Evolutionary conservation across 495 filamentous ascomycete genomes (phyloP), one percentile per base, ranked within the genome.

Genomic region (Daldinia bambusicola): DNA sequence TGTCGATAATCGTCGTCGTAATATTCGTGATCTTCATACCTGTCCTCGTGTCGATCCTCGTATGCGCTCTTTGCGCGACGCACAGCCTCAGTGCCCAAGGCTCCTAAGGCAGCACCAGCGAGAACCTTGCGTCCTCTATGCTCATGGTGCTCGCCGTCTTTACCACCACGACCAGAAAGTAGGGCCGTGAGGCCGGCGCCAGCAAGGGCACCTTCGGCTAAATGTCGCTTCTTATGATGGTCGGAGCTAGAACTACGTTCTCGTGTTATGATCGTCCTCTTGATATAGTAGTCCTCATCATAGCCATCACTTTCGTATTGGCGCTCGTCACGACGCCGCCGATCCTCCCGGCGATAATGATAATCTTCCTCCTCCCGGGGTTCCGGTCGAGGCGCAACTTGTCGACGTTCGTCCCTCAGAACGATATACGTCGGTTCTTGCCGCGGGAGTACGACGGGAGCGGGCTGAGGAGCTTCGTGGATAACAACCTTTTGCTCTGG

Each of bases 131-230:
- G 85, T n/a, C 89, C 84, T 65, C 89, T 88, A 70, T 90, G 84
- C 38, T 89, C 79, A 0, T 83, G 84, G 55, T 84, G 78, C 57
- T 87, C 85, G 18, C 87, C 86, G 6, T 88, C 84, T 22, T 85
- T 87, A 69, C 89, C 86, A 55, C 86, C 83, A 67, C 90, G 92
- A 62, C 90, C 89, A 34, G 90, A 86, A 1, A 96, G 71, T 3
- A 97, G 75, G 48, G 92, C 93, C 4, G 91, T 90, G 7, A 90
- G 86, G 63, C 91, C 94, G 40, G 91, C 86, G 13, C 93, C 94
- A 52, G 92, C 91, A 37, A 95, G 80, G 26, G 92, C 93, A 38
- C 94, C 94, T 81, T 95, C 93, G 26, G 92, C 93, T n/a, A 97
- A 77, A 77, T 96, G 92, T 36, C 91, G 91, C 73, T 87, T 87